Evolutionary conservation across 2,329 filamentous ascomycete genomes (phyloP), one percentile per base, ranked within the genome.

Genomic region (Botrytis fragariae): DNA sequence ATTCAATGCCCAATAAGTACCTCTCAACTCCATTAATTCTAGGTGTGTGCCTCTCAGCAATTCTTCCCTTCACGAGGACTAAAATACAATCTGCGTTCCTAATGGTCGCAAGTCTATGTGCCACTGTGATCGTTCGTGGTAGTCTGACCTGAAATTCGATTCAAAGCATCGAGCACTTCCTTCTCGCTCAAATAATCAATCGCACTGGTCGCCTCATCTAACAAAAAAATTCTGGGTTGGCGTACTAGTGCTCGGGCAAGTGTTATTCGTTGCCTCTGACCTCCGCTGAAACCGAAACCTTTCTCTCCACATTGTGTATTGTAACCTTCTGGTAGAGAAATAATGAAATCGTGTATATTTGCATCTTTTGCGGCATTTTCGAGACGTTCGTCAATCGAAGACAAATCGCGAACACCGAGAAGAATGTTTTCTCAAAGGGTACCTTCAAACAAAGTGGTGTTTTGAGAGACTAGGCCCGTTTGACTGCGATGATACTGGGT

Each of bases 191-290:
- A 90, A 0, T 88, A 90, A 80, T 93, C 94, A 5, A 97, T 83
- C 0, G 92, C 92, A 7, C 89, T 91, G 5, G 93, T 94, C 4
- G 93, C 93, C 84, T 96, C 93, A 78, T 96, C 93, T 0, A 96
- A 87, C 0, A 95, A 87, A 10, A 98, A 84, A 74, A 98, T 90
- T 82, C 92, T 94, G 8, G 95, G 95, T 78, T 97, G 89, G 29
- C 95, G 91, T 61, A 98, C 90, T 25, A 98, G 85, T 0, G 95
- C 95, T 9, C 95, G 90, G 4, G 95, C 95, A 80, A 98, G 98
- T 69, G 78, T 94, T 59, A 98, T 91, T 74, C 95, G 92, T 82
- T 98, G 95, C 81, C 97, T 97, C 83, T 98, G 95, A 0, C 95
- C 95, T 69, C 95, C 95, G 3, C 91, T 94, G 16, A 97, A 84